Conservation (phyloP, 306 rosid genomes). For the Boehmeria nivea region DNA sequence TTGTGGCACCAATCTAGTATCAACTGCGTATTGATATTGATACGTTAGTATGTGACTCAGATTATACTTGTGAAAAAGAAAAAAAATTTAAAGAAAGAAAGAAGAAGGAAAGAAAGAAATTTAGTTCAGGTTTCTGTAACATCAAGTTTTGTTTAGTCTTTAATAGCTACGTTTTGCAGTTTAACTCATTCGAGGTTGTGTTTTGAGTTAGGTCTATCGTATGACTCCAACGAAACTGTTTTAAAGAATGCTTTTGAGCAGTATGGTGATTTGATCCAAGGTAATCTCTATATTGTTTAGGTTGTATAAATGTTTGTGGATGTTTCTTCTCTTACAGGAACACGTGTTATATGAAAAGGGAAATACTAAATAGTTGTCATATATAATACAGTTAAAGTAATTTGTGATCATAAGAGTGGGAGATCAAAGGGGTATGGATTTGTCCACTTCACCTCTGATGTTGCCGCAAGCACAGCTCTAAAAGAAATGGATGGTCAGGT, state of each 20-base stretch:
- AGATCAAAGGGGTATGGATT: slow-evolving; percentile 65
- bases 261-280: slow-evolving; percentile 59
- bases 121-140: neutral
- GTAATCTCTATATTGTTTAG: slow-evolving; percentile 15
- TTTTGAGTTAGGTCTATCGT: slow-evolving; percentile 48
- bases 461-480: slow-evolving; percentile 41
- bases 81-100: no score
- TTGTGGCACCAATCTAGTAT: no score
- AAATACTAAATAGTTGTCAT: neutral
- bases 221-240: slow-evolving; percentile 60
- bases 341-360: neutral
- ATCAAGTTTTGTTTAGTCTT: neutral
- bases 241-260: slow-evolving; percentile 48
- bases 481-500: slow-evolving; percentile 54
- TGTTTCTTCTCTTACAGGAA: no score
- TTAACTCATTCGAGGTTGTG: neutral
- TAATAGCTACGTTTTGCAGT: neutral
- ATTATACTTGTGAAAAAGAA: no score
- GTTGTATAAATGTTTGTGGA: no score
- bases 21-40: no score
- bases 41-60: no score
- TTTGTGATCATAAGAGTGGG: slow-evolving; percentile 56
- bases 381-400: slow-evolving; percentile 43
- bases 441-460: slow-evolving; percentile 47
- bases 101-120: no score